A percentile compares a stretch with the other conserved stretches of the same genome.
Evolutionary conservation across 2,329 filamentous ascomycete genomes (phyloP).

Genomic region (Arthroderma uncinatum): DNA sequence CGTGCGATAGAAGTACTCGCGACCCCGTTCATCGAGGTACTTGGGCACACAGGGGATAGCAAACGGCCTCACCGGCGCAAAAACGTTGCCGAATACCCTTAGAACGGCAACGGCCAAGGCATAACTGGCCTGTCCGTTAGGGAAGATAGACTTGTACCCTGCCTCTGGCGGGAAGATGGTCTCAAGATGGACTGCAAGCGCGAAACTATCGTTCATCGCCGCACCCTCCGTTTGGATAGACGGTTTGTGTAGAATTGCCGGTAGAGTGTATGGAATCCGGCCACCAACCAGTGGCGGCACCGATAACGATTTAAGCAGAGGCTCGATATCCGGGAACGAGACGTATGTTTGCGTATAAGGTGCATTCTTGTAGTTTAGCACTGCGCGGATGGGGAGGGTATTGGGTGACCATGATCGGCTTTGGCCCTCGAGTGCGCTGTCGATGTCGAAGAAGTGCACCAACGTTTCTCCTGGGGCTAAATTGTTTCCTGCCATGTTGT

Average conservation of each 20-base stretch:
- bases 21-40: conserved; percentile 25
- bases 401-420: conserved; percentile 22
- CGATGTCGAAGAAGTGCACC: conserved; percentile 15
- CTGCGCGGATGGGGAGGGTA: conserved; percentile 32
- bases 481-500: background rate
- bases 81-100: conserved; percentile 11
- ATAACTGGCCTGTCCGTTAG: conserved; percentile 23
- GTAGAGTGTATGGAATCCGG: conserved; percentile 26
- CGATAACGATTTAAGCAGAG: conserved; percentile 22
- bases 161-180: conserved; percentile 27
- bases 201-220: conserved; percentile 23
- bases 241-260: conserved; percentile 30
- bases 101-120: conserved; percentile 21
- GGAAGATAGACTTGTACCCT: conserved; percentile 24
- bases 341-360: conserved; percentile 33
- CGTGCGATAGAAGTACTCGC: conserved; percentile 30
- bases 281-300: conserved; percentile 10
- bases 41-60: conserved; percentile 27
- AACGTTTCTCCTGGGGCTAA: conserved; percentile 3
- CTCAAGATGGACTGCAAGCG: conserved; percentile 32
- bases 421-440: conserved; percentile 8
- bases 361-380: conserved; percentile 34
- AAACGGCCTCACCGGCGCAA: conserved; percentile 19
- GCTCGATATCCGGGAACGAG: conserved; percentile 32
- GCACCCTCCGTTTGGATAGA: conserved; percentile 12